A percentile compares a stretch with the other conserved stretches of the same genome.
Conservation (phyloP, 2,329 filamentous ascomycete species). For the Coniosporium tulheliwenetii region DNA sequence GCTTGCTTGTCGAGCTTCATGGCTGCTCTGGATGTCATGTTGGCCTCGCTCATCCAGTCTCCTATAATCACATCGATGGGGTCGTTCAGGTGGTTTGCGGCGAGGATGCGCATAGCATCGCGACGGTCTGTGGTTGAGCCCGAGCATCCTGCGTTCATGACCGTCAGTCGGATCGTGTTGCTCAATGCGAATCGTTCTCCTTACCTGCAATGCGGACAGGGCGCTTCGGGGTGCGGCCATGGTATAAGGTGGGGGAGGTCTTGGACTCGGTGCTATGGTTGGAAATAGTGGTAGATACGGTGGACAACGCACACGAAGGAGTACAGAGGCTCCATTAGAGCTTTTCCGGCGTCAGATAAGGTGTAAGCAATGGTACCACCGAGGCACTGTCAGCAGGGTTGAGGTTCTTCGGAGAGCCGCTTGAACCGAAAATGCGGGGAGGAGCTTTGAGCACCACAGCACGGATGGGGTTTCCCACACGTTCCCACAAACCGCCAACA, state of each 20-base stretch:
- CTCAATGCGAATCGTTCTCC: not conserved
- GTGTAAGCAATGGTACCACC: too few relatives aligned
- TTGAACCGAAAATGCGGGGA: too few relatives aligned
- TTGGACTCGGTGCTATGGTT: too few relatives aligned
- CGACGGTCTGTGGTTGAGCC: conserved; percentile 24
- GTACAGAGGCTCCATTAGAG: too few relatives aligned
- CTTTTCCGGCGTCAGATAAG: too few relatives aligned
- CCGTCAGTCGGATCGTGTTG: not conserved
- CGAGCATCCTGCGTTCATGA: conserved; percentile 13
- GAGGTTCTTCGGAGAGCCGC: conserved; percentile 2
- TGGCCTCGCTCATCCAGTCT: conserved; percentile 34
- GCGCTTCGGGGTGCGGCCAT: conserved; percentile 6
- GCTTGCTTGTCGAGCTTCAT: conserved; percentile 5
- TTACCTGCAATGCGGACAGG: conserved; percentile 12
- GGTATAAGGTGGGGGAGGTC: too few relatives aligned
- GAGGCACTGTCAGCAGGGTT: too few relatives aligned
- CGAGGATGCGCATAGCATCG: conserved; percentile 17
- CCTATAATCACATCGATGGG: conserved; percentile 31
- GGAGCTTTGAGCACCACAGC: too few relatives aligned
- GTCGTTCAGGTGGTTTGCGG: conserved; percentile 18
- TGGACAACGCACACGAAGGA: too few relatives aligned
- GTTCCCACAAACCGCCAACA: too few relatives aligned
- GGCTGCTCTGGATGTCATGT: conserved; percentile 29
- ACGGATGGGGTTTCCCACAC: too few relatives aligned
- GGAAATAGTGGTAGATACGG: not conserved